Percentiles rank a stretch among this genome's conserved stretches.
Evolutionary conservation across 371 early-diverging fungal genomes (phyloP).

Genomic region (Mucor irregularis): DNA sequence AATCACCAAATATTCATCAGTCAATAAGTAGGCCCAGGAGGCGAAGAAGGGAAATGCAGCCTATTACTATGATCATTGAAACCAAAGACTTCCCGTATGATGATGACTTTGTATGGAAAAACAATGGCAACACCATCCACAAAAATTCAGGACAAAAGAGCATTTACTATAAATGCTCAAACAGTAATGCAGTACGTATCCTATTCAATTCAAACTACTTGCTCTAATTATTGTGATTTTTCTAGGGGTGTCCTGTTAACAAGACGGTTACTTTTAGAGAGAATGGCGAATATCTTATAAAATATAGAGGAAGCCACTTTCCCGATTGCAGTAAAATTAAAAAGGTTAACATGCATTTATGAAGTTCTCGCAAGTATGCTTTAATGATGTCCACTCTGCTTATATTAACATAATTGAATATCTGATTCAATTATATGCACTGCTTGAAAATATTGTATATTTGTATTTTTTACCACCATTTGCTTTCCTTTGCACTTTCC

Average conservation of each 20-base stretch:
- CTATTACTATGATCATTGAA: conserved; percentile 53
- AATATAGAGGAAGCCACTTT: conserved; percentile 51
- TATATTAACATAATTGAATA: too few species aligned
- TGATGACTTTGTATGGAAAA: conserved; percentile 54
- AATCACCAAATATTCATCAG: background rate
- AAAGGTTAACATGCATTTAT: too few species aligned
- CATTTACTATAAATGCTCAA: conserved; percentile 52
- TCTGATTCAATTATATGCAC: too few species aligned
- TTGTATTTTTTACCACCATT: too few species aligned
- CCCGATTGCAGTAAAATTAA: conserved; percentile 13
- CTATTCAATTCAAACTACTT: background rate
- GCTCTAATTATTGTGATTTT: too few species aligned
- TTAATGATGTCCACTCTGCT: too few species aligned
- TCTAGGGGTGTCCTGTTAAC: conserved; percentile 42
- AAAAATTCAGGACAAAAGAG: conserved; percentile 53
- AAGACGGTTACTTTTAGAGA: conserved; percentile 53
- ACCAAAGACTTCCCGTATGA: conserved; percentile 44
- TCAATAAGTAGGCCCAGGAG: conserved; percentile 29
- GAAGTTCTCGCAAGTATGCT: too few species aligned
- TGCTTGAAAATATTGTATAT: too few species aligned
- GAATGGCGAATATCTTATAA: conserved; percentile 46
- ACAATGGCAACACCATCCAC: conserved; percentile 56
- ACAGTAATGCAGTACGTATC: conserved; percentile 23
- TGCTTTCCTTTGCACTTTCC: too few species aligned
- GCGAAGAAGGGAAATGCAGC: conserved; percentile 53